These are phyloP conservation scores for Bruguiera parviflora DNA, from an alignment of 345 rosid genomes.

Conservation along the genomic window DNA sequence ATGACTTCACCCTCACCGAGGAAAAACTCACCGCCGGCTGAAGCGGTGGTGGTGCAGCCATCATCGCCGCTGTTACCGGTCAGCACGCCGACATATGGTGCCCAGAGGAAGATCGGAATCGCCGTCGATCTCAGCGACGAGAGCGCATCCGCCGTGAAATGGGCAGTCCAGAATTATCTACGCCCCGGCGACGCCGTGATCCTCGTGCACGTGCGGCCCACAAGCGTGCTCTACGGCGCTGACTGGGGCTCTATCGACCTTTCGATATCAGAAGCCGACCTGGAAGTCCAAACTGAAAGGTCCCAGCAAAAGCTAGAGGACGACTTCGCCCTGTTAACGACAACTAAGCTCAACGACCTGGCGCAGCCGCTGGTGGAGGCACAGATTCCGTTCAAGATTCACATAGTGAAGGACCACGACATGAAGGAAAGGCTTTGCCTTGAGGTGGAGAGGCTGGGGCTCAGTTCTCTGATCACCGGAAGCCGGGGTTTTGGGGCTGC, in stretches of 20 bases:
- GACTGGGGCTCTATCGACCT: slow-evolving; percentile 80
- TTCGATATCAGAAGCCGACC: slow-evolving; percentile 17
- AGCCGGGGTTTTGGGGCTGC: slow-evolving; percentile 79
- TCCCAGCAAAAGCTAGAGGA: slow-evolving; percentile 62
- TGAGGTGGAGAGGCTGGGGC: slow-evolving; percentile 78
- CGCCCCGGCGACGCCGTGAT: slow-evolving; percentile 77
- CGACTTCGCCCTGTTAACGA: slow-evolving; percentile 69
- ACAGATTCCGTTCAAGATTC: slow-evolving; percentile 67
- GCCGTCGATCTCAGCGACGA: slow-evolving; percentile 91
- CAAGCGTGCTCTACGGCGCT: slow-evolving; percentile 77
- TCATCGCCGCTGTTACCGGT: slow-evolving; percentile 60
- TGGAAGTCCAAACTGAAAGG: slow-evolving; percentile 29
- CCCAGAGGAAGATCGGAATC: slow-evolving; percentile 70
- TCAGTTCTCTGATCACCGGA: slow-evolving; percentile 67
- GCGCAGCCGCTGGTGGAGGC: slow-evolving; percentile 68
- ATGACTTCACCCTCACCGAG: slow-evolving; percentile 18
- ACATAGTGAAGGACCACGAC: slow-evolving; percentile 80
- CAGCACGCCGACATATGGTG: slow-evolving; percentile 41
- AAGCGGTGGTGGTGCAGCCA: slow-evolving; percentile 53
- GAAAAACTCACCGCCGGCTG: slow-evolving; percentile 7
- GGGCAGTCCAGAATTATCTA: slow-evolving; percentile 87
- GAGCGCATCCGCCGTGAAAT: slow-evolving; percentile 73
- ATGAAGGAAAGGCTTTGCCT: slow-evolving; percentile 87
- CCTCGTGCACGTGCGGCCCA: slow-evolving; percentile 73
- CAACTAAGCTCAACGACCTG: slow-evolving; percentile 56